Base-by-base conservation (phyloP, 1,139 yeast genomes). In the Candida gigantensis region DNA sequence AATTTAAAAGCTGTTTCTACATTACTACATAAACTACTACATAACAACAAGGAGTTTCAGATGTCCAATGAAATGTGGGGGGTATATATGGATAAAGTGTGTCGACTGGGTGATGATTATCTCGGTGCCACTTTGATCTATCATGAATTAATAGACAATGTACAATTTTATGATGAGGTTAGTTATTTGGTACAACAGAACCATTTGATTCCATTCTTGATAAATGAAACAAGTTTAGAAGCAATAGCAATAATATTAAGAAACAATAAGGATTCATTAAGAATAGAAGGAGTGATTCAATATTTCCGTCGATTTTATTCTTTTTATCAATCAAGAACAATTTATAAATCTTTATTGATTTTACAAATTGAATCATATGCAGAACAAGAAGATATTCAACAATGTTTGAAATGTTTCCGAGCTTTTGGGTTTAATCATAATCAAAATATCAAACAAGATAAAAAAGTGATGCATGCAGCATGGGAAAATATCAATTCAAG, bases 281-380 rank as follows among this genome's bases (percentile, higher is more conserved):
- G 65, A 35, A 50, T 68, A 2, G 46, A 55, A 9, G 72, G 74
- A 0, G 34, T 68, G 12, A 28, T 60, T 6, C 50, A 46, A 8
- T 70, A 69, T 43, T 67, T 69, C 49, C 61, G 64, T 43, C 46
- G 72, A 28, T 70, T 59, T 42, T 69, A 67, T 47, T 68, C 74
- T 0, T 58, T 59, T 32, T 16, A 13, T 10, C 20, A 26, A 9
- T 25, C 34, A 17, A 47, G 52, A 12, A 57, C 62, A n/a, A 50
- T 56, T 1, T 68, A 58, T 39, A 60, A 60, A 37, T 33, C 58
- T 1, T 47, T 70, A 19, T 44, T 51, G 19, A 52, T 62, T 0
- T 45, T 57, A 3, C 42, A 54, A 18, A 63, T 70, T 5, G 75
- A 70, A 46, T 54, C 66, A 0, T 53, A 57, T 30, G 53, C 72